Base-by-base conservation (phyloP, 2,329 filamentous ascomycete genomes). In the Endoconidiophora laricicola region DNA sequence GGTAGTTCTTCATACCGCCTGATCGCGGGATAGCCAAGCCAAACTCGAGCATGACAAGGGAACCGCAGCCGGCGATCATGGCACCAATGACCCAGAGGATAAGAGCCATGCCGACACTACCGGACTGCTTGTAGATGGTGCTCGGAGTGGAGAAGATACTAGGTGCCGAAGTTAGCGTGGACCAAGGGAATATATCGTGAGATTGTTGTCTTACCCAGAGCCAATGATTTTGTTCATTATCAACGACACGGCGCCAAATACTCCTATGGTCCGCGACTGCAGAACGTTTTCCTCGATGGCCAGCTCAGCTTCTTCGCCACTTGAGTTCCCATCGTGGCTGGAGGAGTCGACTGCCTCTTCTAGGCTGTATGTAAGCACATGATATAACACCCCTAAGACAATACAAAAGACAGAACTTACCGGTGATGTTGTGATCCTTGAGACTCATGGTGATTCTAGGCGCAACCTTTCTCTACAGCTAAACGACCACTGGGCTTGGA, bases 1-100 rank as follows among this genome's bases (percentile, higher is more conserved):
- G 71, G 58, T 81, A 81, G 60, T 79, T 78, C 66, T 81, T 81
- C 55, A 79, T 76, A 20, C 77, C 78, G 10, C 78, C 77, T 12
- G 73, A 77, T 26, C 71, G 66, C 2, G 77, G 77, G 39, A 79
- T 79, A 3, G 73, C 74, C 3, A 76, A 66, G 26, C 76, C 77
- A 56, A 79, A 79, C 57, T 80, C 78, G 45, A 81, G 69, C 59
- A 73, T 79, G 4, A 81, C 74, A 49, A 70, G 72, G 10, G 79
- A 65, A 20, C 76, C 76, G 54, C 67, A 70, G 56, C 76, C 75
- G 2, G 76, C 73, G 22, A 80, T 63, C 45, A 78, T 61, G 24
- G 69, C 69, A 16, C 57, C 57, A 16, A 58, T 48, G 42, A 58
- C 45, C 57, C 57, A 58, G 48, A 57, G 55, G 51, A 54, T 45